Evolutionary conservation across 176 grass and related monocot species (phyloP), one percentile per base, ranked within the genome.

Genomic region (Oryza nivara): DNA sequence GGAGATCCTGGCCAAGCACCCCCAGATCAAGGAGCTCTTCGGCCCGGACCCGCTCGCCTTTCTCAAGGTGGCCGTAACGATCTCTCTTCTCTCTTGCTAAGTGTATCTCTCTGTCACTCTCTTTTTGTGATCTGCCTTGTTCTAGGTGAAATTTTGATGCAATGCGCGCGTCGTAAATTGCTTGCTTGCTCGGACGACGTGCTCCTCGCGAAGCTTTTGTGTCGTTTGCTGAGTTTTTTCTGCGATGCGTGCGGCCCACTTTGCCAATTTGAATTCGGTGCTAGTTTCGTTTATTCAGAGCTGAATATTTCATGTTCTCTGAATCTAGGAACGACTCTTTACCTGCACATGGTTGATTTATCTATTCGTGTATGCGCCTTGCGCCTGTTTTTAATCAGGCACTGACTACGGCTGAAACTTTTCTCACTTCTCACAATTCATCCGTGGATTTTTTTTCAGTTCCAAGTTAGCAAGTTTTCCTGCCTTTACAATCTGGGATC

Each of bases 11-110:
- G 51, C 93, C 44, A 90, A 79, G 78, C 77, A 99, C 85, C 96
- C 96, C 30, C 93, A 99, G 81, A 99, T 99, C 91, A 92, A 95
- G 67, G 96, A 94, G 81, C 96, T 99, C 73, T 99, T 99, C 78
- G 96, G 96, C 74, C 91, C 96, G 76, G 96, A 99, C 51, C 96
- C 89, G 65, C 90, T 22, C 84, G 96, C 96, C 4, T 82, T 94
- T 38, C 73, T 94, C 82, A 99, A 99, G 96, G 96, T 99, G 68
- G 64, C 30, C 20, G 58, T 40, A 73, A 22, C 46, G 70, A 38
- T 80, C 58, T 80, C 58, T 80, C 15, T 12, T 69, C 6, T 30
- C 6, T 30, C 56, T 44, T 15, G 1, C 28, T n/a, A 3, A 7
- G 35, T 14, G 0, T 45, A 11, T 76, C n/a, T 14, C 4, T 36